These are phyloP conservation scores for Cryptococcus sp. DNA, from an alignment of 1,284 basidiomycete genomes.

Conservation along the genomic window DNA sequence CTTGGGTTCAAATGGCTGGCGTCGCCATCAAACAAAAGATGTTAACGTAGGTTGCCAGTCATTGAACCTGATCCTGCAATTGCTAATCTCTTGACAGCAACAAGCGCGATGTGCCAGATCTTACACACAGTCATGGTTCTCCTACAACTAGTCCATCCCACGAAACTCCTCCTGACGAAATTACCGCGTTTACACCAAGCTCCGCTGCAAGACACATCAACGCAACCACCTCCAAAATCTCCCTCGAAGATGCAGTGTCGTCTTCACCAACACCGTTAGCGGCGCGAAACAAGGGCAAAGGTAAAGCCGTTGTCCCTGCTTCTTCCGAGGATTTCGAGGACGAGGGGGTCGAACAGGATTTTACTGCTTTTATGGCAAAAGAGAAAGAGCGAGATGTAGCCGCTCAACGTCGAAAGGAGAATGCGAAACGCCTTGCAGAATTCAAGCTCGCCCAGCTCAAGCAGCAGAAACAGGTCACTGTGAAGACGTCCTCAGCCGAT, in stretches of 20 bases:
- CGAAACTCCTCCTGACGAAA: constrained; percentile 31
- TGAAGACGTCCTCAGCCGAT: neutral
- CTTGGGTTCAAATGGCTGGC: constrained; percentile 25
- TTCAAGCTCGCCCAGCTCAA: constrained; percentile 2
- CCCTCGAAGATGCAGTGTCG: neutral
- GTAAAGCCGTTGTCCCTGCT: constrained; percentile 7
- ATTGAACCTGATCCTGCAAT: neutral
- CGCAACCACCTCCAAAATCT: constrained; percentile 2
- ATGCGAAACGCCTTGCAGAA: constrained; percentile 5
- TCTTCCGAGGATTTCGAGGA: constrained; percentile 18
- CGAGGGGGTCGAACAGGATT: constrained; percentile 14
- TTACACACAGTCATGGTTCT: constrained; percentile 15
- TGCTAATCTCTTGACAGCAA: neutral
- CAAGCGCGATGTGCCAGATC: constrained; percentile 6
- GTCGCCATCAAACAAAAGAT: constrained; percentile 1
- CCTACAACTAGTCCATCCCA: constrained; percentile 22
- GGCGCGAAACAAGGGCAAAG: neutral
- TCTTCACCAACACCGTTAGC: constrained; percentile 20
- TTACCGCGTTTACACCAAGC: constrained; percentile 36
- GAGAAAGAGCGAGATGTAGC: neutral
- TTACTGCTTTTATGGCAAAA: constrained; percentile 10
- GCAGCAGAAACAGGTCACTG: neutral
- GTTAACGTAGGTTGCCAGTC: neutral
- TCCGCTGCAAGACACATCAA: constrained; percentile 10
- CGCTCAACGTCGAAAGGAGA: constrained; percentile 4